Conservation (phyloP, 352 stramenopile species). For the Pilasporangium apinafurcum region DNA sequence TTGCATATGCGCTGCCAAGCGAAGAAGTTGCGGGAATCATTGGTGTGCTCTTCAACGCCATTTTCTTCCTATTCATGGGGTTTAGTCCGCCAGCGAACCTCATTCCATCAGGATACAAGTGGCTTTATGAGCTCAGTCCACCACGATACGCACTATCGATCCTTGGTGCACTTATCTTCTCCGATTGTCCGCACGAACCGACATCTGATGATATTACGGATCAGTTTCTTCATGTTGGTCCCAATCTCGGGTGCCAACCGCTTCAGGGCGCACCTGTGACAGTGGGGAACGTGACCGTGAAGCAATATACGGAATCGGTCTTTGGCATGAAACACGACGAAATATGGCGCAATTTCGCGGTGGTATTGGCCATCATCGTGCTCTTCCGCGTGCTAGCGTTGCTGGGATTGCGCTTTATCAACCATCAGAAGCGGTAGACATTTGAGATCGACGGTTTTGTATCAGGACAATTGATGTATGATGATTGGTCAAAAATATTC, state of each 20-base stretch:
- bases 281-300: slow-evolving; percentile 18
- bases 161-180: slow-evolving; percentile 31
- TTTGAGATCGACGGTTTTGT: not conserved
- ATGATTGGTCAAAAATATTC: too few relatives aligned
- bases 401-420: slow-evolving; percentile 42
- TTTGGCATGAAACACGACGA: slow-evolving; percentile 24
- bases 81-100: slow-evolving; percentile 32
- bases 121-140: slow-evolving; percentile 27
- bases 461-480: too few relatives aligned
- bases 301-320: slow-evolving; percentile 24
- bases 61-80: slow-evolving; percentile 29
- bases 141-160: slow-evolving; percentile 26
- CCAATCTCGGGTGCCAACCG: slow-evolving; percentile 12
- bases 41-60: slow-evolving; percentile 24
- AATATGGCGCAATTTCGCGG: slow-evolving; percentile 7
- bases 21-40: slow-evolving; percentile 26
- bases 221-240: slow-evolving; percentile 22
- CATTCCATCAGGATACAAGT: slow-evolving; percentile 33
- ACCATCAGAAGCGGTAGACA: slow-evolving; percentile 6
- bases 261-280: slow-evolving; percentile 8
- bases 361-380: slow-evolving; percentile 24
- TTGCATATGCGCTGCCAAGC: slow-evolving; percentile 23
- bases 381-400: slow-evolving; percentile 27
- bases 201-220: slow-evolving; percentile 21
- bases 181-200: slow-evolving; percentile 21